Evolutionary conservation across 1,284 basidiomycete genomes (phyloP).

Genomic region (Ganoderma resinaceum): DNA sequence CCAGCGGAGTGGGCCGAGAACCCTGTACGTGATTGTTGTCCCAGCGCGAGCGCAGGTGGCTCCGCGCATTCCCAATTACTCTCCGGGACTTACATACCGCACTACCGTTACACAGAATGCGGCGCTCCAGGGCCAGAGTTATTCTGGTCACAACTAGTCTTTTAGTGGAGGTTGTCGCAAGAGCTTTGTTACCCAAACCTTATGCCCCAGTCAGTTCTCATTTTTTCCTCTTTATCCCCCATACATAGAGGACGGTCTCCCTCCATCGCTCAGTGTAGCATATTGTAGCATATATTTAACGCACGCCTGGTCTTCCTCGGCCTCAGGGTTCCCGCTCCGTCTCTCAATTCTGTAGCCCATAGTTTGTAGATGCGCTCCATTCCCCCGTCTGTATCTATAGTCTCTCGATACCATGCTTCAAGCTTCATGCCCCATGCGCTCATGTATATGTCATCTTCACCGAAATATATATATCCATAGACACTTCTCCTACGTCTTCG

Average conservation of each 20-base stretch:
- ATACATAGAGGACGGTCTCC: not conserved
- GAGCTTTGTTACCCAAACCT: not conserved
- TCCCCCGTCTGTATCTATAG: not conserved
- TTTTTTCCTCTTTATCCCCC: not conserved
- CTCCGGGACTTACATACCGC: slow-evolving; percentile 7
- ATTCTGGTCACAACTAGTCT: slow-evolving; percentile 19
- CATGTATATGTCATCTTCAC: not conserved
- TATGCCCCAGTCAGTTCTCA: not conserved
- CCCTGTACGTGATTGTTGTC: slow-evolving; percentile 20
- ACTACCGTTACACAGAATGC: slow-evolving; percentile 3
- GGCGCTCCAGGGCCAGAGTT: slow-evolving; percentile 22
- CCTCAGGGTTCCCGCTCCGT: slow-evolving; percentile 2
- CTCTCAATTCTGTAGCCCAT: slow-evolving; percentile 12
- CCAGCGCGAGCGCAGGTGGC: slow-evolving; percentile 1
- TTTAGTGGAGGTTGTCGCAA: not conserved
- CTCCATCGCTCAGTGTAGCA: slow-evolving; percentile 1
- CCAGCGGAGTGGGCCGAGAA: slow-evolving; percentile 26
- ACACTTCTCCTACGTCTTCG: not conserved
- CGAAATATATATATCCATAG: slow-evolving; percentile 7
- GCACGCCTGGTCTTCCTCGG: not conserved
- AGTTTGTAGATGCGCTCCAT: not conserved
- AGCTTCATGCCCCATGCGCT: not conserved
- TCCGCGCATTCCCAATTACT: slow-evolving; percentile 4
- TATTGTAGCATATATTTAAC: slow-evolving; percentile 28
- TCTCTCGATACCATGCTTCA: not conserved